Base-by-base conservation (phyloP, 73 alveolate genomes). In the Durusdinium trenchii region DNA sequence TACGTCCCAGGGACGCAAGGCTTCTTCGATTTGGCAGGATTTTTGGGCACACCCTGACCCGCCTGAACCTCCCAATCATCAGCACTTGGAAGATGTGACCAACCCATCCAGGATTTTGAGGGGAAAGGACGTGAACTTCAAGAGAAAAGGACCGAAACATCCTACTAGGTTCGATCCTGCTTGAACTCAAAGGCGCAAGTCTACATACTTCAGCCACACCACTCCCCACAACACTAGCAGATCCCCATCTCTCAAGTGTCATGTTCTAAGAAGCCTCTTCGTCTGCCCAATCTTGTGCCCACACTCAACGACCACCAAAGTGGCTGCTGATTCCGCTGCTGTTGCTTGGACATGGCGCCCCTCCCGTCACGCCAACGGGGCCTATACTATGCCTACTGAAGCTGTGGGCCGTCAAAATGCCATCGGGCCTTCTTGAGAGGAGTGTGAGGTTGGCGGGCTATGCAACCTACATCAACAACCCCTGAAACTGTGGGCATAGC, bases 301-400 rank as follows among this genome's bases (percentile, higher is more conserved):
- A 67, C n/a, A 38, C 81, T 67, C 86, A 6, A 20, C 64, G 6
- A 26, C 90, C 91, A n/a, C n/a, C n/a, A n/a, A 16, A 81, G 91
- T 81, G 47, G 64, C 91, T 81, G 64, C 36, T 81, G 71, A 48
- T 81, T 81, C 50, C 91, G 71, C 42, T 81, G 91, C 91, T 64
- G 71, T n/a, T 81, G 91, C 71, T 81, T 81, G 47, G 91, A 81
- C 91, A 81, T 81, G 91, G 45, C 91, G 71, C 85, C 43, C 38
- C 43, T 42, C 42, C 78, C 7, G 20, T 64, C 42, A 6, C 38
- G 7, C 42, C 78, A 7, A 42, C 78, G 78, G 78, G 78, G 32
- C 54, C 57, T n/a, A 6, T 54, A 12, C 6, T 54, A 54, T 32
- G 57, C 23, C 23, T 12, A 23, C 32, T 57, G 69, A 57, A 57